These are phyloP conservation scores for Pelargonium fulgidum DNA, from an alignment of 441 rosid species.

Conservation along the genomic window DNA sequence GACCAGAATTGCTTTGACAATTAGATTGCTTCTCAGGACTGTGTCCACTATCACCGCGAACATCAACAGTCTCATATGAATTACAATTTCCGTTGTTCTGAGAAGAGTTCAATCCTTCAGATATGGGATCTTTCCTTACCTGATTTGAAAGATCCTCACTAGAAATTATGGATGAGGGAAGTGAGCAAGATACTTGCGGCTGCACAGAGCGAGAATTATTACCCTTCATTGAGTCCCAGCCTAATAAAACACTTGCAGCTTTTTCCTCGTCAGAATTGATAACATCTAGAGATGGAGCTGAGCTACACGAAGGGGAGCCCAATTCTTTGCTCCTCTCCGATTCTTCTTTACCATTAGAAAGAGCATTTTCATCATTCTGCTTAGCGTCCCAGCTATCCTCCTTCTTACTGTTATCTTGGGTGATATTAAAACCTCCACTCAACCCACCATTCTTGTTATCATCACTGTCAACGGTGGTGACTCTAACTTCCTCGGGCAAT, in stretches of 20 bases:
- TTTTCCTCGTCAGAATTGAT: slow-evolving; percentile 31
- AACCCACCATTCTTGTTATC: slow-evolving; percentile 22
- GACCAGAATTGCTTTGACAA: slow-evolving; percentile 37
- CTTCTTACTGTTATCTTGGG: slow-evolving; percentile 28
- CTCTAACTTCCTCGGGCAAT: slow-evolving; percentile 28
- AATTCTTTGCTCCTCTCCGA: slow-evolving; percentile 24
- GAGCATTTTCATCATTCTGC: slow-evolving; percentile 35
- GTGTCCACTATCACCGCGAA: slow-evolving; percentile 27
- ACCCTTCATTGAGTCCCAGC: slow-evolving; percentile 31
- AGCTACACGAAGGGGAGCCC: slow-evolving; percentile 32
- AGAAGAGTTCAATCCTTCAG: slow-evolving; percentile 34
- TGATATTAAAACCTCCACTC: slow-evolving; percentile 27
- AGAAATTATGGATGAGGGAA: slow-evolving; percentile 35
- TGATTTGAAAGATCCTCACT: slow-evolving; percentile 30
- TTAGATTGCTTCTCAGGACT: slow-evolving; percentile 36
- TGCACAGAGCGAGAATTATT: slow-evolving; percentile 31
- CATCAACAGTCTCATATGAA: slow-evolving; percentile 26
- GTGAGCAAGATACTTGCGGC: slow-evolving; percentile 37
- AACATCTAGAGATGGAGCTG: slow-evolving; percentile 31
- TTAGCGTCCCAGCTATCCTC: slow-evolving; percentile 35
- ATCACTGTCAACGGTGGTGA: slow-evolving; percentile 28
- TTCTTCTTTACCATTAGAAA: slow-evolving; percentile 31
- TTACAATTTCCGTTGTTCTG: slow-evolving; percentile 25
- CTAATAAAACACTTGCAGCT: slow-evolving; percentile 25
- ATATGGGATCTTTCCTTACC: slow-evolving; percentile 20